A percentile compares a stretch with the other conserved stretches of the same genome.
These are phyloP conservation scores for Scopulariopsis brevicaulis DNA, from an alignment of 2,329 filamentous ascomycete genomes.

Conservation along the genomic window DNA sequence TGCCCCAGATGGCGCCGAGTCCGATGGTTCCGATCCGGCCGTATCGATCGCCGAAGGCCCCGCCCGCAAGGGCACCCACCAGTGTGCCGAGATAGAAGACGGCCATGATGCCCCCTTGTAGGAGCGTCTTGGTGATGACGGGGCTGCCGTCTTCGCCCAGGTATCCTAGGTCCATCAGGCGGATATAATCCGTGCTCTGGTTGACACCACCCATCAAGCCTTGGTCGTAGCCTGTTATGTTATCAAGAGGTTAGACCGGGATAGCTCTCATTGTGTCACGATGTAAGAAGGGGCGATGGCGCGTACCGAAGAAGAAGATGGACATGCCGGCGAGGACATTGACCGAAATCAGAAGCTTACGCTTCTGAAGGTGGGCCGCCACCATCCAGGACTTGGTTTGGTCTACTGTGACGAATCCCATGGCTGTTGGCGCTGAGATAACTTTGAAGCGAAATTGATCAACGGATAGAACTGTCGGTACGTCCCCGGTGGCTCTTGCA, in stretches of 20 bases:
- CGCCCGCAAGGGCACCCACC: constrained; percentile 48
- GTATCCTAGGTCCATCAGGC: constrained; percentile 54
- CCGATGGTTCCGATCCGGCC: constrained; percentile 55
- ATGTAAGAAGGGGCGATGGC: neutral
- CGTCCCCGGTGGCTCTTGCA: neutral
- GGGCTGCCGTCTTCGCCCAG: constrained; percentile 36
- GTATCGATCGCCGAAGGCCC: constrained; percentile 50
- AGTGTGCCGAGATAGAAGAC: constrained; percentile 45
- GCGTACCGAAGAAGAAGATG: constrained; percentile 52
- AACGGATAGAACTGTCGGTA: neutral
- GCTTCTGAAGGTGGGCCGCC: constrained; percentile 33
- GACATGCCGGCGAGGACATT: constrained; percentile 53
- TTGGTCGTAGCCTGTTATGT: constrained; percentile 28
- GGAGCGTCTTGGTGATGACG: constrained; percentile 43
- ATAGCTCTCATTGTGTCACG: neutral
- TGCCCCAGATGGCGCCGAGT: constrained; percentile 42
- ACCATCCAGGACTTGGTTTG: neutral
- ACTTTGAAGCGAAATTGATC: neutral
- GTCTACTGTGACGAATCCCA: neutral
- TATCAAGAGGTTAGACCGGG: neutral
- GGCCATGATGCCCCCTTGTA: constrained; percentile 17
- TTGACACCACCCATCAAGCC: constrained; percentile 55
- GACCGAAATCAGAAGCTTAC: constrained; percentile 44
- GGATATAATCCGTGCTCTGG: constrained; percentile 50
- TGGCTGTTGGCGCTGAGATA: neutral